Evolutionary conservation across 495 filamentous ascomycete species (phyloP), one percentile per base, ranked within the genome.

Genomic region (Stereocaulon alpinum): DNA sequence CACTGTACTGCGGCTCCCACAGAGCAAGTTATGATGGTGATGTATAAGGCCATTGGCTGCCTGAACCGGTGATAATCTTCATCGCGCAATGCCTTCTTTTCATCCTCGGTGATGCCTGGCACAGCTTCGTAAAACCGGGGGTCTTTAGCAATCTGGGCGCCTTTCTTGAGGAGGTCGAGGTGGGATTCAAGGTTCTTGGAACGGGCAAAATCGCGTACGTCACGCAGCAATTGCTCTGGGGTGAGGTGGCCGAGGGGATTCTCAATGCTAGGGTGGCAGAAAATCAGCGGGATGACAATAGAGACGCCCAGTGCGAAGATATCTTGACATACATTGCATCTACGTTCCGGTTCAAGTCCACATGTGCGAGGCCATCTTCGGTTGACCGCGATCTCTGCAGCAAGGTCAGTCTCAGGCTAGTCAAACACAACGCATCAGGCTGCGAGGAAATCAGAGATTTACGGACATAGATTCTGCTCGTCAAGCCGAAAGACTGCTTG

Each of bases 61-160:
- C 71, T 73, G 82, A 85, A 89, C 63, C 77, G 78, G 64, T 83
- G 76, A 1, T 75, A 76, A 45, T 77, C 72, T 64, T 88, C 86
- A 20, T 76, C 73, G 11, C 77, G 71, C 11, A 88, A 69, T 1
- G 78, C 68, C 14, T 77, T 71, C 27, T 69, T 74, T 53, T 87
- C 83, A 3, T 71, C 70, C 29, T 76, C 72, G 11, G 74, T 76
- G n/a, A 86, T 69, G 9, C 74, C 72, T 10, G 69, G 59, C 43
- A 78, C 62, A 48, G 70, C 61, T 40, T 82, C 77, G 63, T 74
- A 81, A 24, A 61, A 67, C 34, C 61, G 61, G 3, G 77, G 75
- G 47, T 83, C 70, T 53, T 82, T 77, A 4, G 82, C 81, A 37
- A 88, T 72, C 43, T 85, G 73, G 45, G 87, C 86, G 9, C 87